These are phyloP conservation scores for Chrysanthemum seticuspe DNA, from an alignment of 129 eudicot species.

Conservation along the genomic window DNA sequence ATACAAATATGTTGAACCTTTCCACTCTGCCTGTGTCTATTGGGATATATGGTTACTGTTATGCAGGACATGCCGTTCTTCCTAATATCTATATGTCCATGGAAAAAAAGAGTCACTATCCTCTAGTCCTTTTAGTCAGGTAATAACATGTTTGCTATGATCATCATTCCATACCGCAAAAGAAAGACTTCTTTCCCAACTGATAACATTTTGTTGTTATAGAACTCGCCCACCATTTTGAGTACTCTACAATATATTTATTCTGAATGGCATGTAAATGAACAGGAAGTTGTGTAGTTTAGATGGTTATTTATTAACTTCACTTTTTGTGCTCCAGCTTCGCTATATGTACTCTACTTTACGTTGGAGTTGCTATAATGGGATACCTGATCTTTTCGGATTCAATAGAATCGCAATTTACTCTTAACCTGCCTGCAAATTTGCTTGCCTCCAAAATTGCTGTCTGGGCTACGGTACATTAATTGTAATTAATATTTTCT, in stretches of 20 bases:
- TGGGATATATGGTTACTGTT: constrained; percentile 88
- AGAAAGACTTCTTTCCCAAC: not conserved
- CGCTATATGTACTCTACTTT: constrained; percentile 61
- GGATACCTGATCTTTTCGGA: constrained; percentile 81
- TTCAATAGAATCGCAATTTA: constrained; percentile 76
- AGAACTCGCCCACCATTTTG: no score
- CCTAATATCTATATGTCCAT: constrained; percentile 87
- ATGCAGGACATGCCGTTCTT: constrained; percentile 91
- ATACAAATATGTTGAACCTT: constrained; percentile 48
- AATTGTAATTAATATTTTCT: not conserved
- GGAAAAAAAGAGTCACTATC: constrained; percentile 62
- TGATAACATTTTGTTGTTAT: not conserved
- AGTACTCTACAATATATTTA: no score
- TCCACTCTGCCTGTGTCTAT: constrained; percentile 79
- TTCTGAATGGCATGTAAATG: not conserved
- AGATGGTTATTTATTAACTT: not conserved
- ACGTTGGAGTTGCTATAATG: constrained; percentile 72
- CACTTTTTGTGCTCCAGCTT: constrained; percentile 48
- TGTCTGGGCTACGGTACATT: constrained; percentile 87
- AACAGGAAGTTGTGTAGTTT: not conserved
- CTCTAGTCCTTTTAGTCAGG: constrained; percentile 78
- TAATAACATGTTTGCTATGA: constrained; percentile 12
- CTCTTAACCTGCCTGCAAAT: constrained; percentile 75
- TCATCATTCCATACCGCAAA: not conserved
- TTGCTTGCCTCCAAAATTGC: constrained; percentile 82